phyloP scores from a whole-genome alignment of 306 rosid species.

The Quercus variabilis region DNA sequence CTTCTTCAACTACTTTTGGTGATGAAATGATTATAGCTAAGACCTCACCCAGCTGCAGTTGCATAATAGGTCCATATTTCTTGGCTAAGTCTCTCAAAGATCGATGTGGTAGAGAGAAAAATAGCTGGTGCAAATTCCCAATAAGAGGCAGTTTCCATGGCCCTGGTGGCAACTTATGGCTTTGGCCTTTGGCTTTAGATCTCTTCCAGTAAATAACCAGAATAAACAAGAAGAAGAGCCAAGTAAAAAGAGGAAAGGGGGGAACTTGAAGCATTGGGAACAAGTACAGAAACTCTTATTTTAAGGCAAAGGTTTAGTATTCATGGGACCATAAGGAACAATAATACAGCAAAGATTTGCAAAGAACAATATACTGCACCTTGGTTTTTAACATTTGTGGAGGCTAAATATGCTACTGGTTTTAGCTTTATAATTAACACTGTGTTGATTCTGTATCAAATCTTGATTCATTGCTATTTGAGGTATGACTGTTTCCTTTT shows the following conservation, averaged over 20 bases:
- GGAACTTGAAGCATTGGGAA: not conserved
- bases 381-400: too few species aligned
- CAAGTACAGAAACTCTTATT: not conserved
- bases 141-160: slow-evolving; percentile 16
- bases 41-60: not conserved
- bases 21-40: not conserved
- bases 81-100: not conserved
- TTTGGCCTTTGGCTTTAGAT: not conserved
- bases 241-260: not conserved
- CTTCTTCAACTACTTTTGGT: slow-evolving; percentile 2
- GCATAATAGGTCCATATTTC: slow-evolving; percentile 7
- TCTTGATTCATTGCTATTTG: too few species aligned
- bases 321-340: too few species aligned
- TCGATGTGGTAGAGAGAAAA: slow-evolving; percentile 4
- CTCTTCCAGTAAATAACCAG: not conserved
- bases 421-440: too few species aligned
- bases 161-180: not conserved
- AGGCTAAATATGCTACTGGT: too few species aligned
- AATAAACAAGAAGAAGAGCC: not conserved
- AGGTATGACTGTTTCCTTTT: too few species aligned
- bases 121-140: slow-evolving; percentile 20
- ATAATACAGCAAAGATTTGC: too few species aligned
- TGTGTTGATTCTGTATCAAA: too few species aligned
- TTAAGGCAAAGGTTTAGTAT: too few species aligned
- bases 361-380: too few species aligned